Evolutionary conservation across 768 basidiomycete genomes (phyloP), one percentile per base, ranked within the genome.

Genomic region (Xerocomellus dryophilus): DNA sequence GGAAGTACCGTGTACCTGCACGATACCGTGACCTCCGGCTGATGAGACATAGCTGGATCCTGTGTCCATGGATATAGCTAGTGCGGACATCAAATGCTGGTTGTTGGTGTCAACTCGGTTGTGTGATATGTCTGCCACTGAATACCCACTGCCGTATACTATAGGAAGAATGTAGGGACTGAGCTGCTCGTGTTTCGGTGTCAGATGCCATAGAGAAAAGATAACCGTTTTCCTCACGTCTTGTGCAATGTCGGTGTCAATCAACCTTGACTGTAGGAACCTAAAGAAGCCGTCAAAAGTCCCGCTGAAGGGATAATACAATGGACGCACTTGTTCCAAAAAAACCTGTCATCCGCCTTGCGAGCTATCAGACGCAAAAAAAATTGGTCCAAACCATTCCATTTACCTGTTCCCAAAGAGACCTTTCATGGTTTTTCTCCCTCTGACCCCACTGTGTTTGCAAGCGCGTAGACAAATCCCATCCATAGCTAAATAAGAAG

Each of bases 1-100:
- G 83, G 74, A 98, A 97, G 78, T 96, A 98, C 46, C 97, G 90
- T 14, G 97, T 98, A 6, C 97, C 97, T 27, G 97, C 93, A 53
- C 96, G 85, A 74, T 88, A 90, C 20, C 97, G 89, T 11, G 93
- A 95, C 48, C 95, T 89, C 27, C 97, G 87, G 60, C 94, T 94
- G 61, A 98, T 88, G 63, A 99, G 84, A 62, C 83, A 85, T 59
- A 98, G 78, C 43, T 89, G 84, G 66, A 98, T 76, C 55, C 86
- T 82, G 51, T 85, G 83, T 12, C 87, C 85, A 64, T 91, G 88
- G 61, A 96, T 77, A 58, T 83, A 79, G 15, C 84, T 74, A 7
- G 85, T 80, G 20, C 90, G 87, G 46, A 94, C 73, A 63, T 95
- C 93, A 70, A 98, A 90, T 18, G 94, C 94, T 98, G 61, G 35